Base-by-base conservation (phyloP, 139 green algal species). In the Edaphochlamys debaryana region DNA sequence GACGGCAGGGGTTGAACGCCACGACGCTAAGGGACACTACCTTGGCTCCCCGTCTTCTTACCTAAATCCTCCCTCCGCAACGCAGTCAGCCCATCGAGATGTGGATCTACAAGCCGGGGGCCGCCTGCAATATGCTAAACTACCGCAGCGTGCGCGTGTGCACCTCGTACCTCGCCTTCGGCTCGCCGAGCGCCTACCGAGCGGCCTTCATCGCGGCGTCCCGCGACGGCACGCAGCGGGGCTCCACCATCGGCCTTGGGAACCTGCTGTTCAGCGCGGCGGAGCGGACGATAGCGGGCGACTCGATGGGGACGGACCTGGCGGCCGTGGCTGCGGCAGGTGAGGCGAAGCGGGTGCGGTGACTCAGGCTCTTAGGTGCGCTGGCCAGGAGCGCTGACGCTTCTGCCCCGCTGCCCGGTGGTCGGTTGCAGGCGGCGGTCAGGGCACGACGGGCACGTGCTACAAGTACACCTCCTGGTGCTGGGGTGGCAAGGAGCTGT, bases 401-500 rank as follows among this genome's bases (percentile, higher is more conserved):
- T 6, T 4, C 29, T 3, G n/a, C 29, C 4, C 30, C 63, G n/a
- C 22, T n/a, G 30, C 7, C 29, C 63, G 63, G 22, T 4, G 63
- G 5, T 23, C 30, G 66, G 36, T 45, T 7, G 25, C 5, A 7
- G 38, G 5, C 27, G 9, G 38, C 40, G 4, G 37, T 50, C n/a
- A n/a, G n/a, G n/a, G n/a, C 19, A 36, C 13, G 9, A 29, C 36
- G 38, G 67, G 67, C 67, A 79, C 54, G 36, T 79, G 72, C 72
- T 79, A 79, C 72, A 79, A 79, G 36, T 79, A 79, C 72, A 42
- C 25, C 17, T 22, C 69, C 19, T 79, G 72, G 72, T 79, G 72
- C 52, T 67, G 9, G 6, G 72, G 72, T 36, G 19, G 11, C 3
- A 15, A 11, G 20, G 52, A 68, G 52, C 72, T 79, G 72, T 79